Evolutionary conservation across 345 rosid species (phyloP).

Genomic region (Streptanthus diversifolius): DNA sequence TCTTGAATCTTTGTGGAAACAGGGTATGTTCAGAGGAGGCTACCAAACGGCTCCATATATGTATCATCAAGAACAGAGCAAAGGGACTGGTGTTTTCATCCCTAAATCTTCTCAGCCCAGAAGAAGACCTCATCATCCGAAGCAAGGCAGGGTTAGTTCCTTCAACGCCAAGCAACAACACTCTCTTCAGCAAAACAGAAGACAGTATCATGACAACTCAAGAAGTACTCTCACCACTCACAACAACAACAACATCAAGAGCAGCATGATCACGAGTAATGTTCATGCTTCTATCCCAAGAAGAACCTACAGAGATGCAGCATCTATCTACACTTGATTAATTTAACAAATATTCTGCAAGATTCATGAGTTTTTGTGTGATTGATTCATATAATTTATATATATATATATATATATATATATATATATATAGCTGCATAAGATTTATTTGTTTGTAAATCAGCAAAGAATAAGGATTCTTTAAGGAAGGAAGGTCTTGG

Average conservation of each 20-base stretch:
- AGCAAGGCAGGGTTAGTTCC: slow-evolving; percentile 55
- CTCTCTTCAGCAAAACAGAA: slow-evolving; percentile 27
- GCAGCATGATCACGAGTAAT: slow-evolving; percentile 2
- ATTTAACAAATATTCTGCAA: not conserved
- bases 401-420: not conserved
- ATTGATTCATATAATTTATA: slow-evolving; percentile 9
- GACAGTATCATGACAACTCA: slow-evolving; percentile 30
- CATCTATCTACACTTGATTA: slow-evolving; percentile 29
- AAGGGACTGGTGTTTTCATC: slow-evolving; percentile 91
- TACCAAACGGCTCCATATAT: slow-evolving; percentile 44
- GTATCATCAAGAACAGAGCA: slow-evolving; percentile 62
- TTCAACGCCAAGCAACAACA: slow-evolving; percentile 44
- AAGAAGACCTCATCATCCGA: slow-evolving; percentile 44
- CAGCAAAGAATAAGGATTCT: slow-evolving; percentile 7
- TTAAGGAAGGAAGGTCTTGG: slow-evolving; percentile 3
- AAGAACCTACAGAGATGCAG: slow-evolving; percentile 38
- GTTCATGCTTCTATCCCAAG: slow-evolving; percentile 38
- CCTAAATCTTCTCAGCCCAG: slow-evolving; percentile 66
- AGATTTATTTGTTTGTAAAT: slow-evolving; percentile 33
- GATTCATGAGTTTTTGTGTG: slow-evolving; percentile 22
- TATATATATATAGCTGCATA: not conserved
- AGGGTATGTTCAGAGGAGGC: slow-evolving; percentile 48
- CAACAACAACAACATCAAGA: slow-evolving; percentile 14
- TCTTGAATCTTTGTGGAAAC: slow-evolving; percentile 20
- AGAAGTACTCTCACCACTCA: slow-evolving; percentile 25